Evolutionary conservation across 2,329 filamentous ascomycete genomes (phyloP).

Genomic region (Lecanosticta acicola): DNA sequence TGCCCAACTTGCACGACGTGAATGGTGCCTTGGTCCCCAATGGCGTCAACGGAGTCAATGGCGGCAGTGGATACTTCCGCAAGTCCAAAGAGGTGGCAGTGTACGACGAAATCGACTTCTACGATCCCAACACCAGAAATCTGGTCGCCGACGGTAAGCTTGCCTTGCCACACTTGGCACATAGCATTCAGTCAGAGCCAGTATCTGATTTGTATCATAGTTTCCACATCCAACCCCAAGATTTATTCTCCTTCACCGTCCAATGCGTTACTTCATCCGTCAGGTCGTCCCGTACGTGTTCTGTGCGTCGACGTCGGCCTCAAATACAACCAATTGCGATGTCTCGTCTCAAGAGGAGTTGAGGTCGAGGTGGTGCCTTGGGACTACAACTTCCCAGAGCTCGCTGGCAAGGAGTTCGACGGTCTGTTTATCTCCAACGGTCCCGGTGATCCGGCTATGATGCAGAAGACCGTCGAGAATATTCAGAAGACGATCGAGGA

Average conservation of each 20-base stretch:
- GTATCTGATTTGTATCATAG: constrained; percentile 47
- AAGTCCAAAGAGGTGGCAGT: constrained; percentile 31
- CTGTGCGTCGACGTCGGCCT: constrained; percentile 94
- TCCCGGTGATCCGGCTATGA: constrained; percentile 85
- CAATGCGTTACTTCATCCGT: constrained; percentile 74
- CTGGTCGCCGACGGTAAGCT: constrained; percentile 85
- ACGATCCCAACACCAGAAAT: constrained; percentile 87
- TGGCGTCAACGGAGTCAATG: constrained; percentile 32
- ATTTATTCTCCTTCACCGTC: constrained; percentile 72
- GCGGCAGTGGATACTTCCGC: constrained; percentile 29
- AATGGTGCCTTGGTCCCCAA: constrained; percentile 20
- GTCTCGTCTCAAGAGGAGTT: constrained; percentile 82
- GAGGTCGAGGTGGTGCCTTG: constrained; percentile 93
- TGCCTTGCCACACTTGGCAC: constrained; percentile 21
- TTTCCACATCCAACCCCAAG: constrained; percentile 81
- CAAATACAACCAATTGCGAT: constrained; percentile 97
- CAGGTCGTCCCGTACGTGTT: constrained; percentile 78
- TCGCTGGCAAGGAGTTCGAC: constrained; percentile 79
- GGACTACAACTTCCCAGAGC: constrained; percentile 81
- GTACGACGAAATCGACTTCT: constrained; percentile 82
- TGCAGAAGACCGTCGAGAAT: constrained; percentile 73
- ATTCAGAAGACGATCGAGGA: constrained; percentile 70
- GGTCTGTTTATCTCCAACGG: constrained; percentile 98
- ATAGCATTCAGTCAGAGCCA: constrained; percentile 14
- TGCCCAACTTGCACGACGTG: constrained; percentile 25